phyloP scores from a whole-genome alignment of 208 protist species.

The Leishmania gerbilli region DNA sequence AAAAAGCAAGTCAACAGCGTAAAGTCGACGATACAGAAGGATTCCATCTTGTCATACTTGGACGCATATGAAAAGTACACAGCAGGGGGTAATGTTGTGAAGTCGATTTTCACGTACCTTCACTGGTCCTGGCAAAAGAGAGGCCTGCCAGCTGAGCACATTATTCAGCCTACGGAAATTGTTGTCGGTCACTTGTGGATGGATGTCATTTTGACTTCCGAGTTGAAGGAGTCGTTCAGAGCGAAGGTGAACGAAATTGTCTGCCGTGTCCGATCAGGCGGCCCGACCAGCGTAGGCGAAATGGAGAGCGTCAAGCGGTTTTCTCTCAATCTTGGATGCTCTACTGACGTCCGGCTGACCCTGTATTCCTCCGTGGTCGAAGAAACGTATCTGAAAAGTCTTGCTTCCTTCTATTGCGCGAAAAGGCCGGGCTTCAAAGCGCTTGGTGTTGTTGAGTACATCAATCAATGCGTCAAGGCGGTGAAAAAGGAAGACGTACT shows the following conservation, averaged over 20 bases:
- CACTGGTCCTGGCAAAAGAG: slow-evolving; percentile 86
- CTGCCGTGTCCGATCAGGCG: slow-evolving; percentile 35
- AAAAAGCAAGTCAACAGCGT: slow-evolving; percentile 52
- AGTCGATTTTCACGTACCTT: slow-evolving; percentile 76
- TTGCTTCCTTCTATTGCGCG: slow-evolving; percentile 41
- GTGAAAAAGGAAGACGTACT: slow-evolving; percentile 53
- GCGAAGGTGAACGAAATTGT: slow-evolving; percentile 51
- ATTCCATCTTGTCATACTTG: slow-evolving; percentile 50
- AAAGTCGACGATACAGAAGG: slow-evolving; percentile 34
- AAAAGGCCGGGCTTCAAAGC: slow-evolving; percentile 44
- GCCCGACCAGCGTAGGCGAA: slow-evolving; percentile 30
- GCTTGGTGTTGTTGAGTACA: slow-evolving; percentile 44
- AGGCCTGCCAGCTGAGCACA: slow-evolving; percentile 68
- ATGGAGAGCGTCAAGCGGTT: slow-evolving; percentile 70
- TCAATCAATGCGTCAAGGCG: slow-evolving; percentile 34
- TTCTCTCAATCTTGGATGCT: slow-evolving; percentile 55
- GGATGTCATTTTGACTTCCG: slow-evolving; percentile 33
- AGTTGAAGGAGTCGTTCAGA: slow-evolving; percentile 36
- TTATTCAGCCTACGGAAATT: slow-evolving; percentile 72
- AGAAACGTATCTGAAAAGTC: slow-evolving; percentile 51
- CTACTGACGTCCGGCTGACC: slow-evolving; percentile 54
- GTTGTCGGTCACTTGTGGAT: slow-evolving; percentile 64
- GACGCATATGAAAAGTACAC: slow-evolving; percentile 71
- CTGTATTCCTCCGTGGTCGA: slow-evolving; percentile 65
- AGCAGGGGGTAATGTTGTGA: slow-evolving; percentile 62